Evolutionary conservation across 495 filamentous ascomycete species (phyloP).

Genomic region (Penicillium tannophilum): DNA sequence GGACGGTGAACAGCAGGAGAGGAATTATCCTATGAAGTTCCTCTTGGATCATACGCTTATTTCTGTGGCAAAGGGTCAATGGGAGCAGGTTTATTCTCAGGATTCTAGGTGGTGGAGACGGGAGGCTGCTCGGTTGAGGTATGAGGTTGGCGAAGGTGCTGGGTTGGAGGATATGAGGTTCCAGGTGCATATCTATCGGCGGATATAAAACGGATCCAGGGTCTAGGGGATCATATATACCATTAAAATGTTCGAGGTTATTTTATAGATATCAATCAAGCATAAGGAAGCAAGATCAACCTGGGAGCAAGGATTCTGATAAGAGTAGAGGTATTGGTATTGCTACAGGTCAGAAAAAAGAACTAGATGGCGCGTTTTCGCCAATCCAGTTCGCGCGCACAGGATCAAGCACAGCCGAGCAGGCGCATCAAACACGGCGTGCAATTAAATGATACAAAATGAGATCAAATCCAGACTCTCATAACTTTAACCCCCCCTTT

Average conservation of each 20-base stretch:
- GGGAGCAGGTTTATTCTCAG: conserved; percentile 71
- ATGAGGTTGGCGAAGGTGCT: conserved; percentile 67
- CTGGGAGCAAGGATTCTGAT: neutral
- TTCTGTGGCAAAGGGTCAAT: conserved; percentile 51
- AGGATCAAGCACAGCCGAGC: conserved; percentile 36
- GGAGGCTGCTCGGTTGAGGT: conserved; percentile 63
- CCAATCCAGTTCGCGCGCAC: conserved; percentile 25
- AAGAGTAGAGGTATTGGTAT: conserved; percentile 44
- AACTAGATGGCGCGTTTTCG: conserved; percentile 27
- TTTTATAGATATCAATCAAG: neutral
- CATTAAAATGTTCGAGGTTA: neutral
- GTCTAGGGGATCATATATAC: neutral
- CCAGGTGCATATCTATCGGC: conserved; percentile 79
- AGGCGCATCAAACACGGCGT: conserved; percentile 24
- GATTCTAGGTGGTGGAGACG: conserved; percentile 84
- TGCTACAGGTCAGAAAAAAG: conserved; percentile 43
- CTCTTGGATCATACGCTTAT: conserved; percentile 83
- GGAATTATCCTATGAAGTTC: conserved; percentile 91
- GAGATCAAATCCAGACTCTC: neutral
- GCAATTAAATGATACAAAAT: conserved; percentile 38
- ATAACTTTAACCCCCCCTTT: conserved; percentile 4
- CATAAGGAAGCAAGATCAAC: neutral
- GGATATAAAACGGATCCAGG: conserved; percentile 23
- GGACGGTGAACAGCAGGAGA: conserved; percentile 46
- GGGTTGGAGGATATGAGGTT: conserved; percentile 91